phyloP scores from a whole-genome alignment of 305 asterid species.

The Rubia peregrina region DNA sequence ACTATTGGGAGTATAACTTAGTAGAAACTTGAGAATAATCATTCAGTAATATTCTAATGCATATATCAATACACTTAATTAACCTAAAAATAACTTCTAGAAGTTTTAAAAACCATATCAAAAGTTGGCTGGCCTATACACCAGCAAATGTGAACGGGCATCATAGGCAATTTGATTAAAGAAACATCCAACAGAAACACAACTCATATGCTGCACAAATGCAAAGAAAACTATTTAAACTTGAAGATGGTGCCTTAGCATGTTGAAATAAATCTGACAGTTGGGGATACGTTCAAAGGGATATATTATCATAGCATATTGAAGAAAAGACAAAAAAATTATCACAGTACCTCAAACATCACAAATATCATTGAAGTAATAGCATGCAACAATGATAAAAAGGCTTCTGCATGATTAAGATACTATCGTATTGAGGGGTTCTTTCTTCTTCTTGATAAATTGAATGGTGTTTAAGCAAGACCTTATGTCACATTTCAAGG shows the following conservation, averaged over 20 bases:
- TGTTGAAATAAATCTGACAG: background rate
- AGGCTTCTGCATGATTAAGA: conserved; percentile 11
- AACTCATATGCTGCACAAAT: background rate
- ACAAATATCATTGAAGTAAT: background rate
- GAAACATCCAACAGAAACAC: background rate
- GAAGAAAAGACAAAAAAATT: background rate
- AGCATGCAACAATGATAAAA: conserved; percentile 12
- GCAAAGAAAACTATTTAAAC: background rate
- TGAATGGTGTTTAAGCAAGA: conserved; percentile 97
- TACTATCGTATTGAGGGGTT: conserved; percentile 66
- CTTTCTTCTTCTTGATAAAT: conserved; percentile 84
- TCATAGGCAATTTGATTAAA: background rate
- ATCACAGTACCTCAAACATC: background rate
- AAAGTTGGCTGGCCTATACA: background rate
- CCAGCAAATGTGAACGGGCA: background rate
- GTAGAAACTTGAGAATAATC: conserved; percentile 6
- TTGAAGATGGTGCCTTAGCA: background rate
- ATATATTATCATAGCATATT: background rate
- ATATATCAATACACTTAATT: background rate
- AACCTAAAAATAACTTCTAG: background rate
- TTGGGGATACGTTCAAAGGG: background rate
- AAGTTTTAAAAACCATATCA: background rate
- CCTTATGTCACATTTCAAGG: conserved; percentile 78
- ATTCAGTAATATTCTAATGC: background rate
- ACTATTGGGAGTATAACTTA: conserved; percentile 4